A percentile compares a stretch with the other conserved stretches of the same genome.
Evolutionary conservation across 176 grass and related monocot genomes (phyloP).

Genomic region (Aegilops speltoides): DNA sequence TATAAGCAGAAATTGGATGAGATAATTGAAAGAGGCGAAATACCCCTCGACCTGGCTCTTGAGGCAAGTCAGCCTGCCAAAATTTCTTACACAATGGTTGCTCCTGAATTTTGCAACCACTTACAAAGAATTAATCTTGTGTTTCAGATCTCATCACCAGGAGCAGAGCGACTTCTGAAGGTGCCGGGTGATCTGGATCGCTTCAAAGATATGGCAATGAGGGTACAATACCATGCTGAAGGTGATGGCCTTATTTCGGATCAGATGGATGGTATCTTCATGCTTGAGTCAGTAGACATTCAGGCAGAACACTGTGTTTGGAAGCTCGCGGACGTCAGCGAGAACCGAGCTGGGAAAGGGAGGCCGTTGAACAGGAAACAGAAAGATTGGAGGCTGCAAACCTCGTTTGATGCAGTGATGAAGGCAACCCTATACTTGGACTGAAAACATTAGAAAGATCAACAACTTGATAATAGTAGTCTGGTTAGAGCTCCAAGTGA

Average conservation of each 20-base stretch:
- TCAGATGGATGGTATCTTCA: constrained; percentile 59
- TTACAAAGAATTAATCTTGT: neutral
- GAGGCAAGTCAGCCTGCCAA: constrained; percentile 43
- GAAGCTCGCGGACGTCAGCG: constrained; percentile 91
- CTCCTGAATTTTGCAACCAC: neutral
- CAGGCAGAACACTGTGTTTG: constrained; percentile 52
- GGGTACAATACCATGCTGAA: constrained; percentile 61
- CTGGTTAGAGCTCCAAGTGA: neutral
- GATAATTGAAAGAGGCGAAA: constrained; percentile 65
- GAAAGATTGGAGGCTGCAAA: constrained; percentile 78
- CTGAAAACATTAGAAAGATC: constrained; percentile 31
- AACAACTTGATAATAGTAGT: neutral
- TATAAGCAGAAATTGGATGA: constrained; percentile 81
- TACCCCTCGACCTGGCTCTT: constrained; percentile 76
- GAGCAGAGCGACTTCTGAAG: constrained; percentile 82
- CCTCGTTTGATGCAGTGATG: constrained; percentile 60
- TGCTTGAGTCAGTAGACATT: constrained; percentile 51
- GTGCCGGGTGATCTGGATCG: constrained; percentile 72
- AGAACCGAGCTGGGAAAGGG: constrained; percentile 87
- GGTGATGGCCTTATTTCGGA: constrained; percentile 16
- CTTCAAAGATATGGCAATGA: constrained; percentile 92
- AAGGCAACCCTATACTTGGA: constrained; percentile 71
- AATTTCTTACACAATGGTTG: neutral
- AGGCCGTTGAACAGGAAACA: constrained; percentile 80
- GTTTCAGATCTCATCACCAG: constrained; percentile 86